Conservation (phyloP, 208 protist species). For the Strigomonas galati region DNA sequence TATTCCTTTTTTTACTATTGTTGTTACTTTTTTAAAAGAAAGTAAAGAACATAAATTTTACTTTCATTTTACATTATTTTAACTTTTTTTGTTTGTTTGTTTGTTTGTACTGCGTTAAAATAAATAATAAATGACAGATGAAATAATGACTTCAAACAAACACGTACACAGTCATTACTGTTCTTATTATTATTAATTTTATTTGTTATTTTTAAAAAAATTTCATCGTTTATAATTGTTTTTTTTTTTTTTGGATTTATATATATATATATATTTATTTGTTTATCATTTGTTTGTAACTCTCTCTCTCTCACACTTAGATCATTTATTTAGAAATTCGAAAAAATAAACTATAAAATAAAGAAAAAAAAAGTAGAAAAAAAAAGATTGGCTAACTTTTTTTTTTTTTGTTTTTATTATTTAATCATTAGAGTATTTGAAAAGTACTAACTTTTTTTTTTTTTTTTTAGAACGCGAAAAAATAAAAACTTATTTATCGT, state of each 20-base stretch:
- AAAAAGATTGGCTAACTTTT: background rate
- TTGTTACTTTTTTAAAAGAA: slow-evolving; percentile 2
- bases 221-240: slow-evolving; percentile 1
- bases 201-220: slow-evolving; percentile 9
- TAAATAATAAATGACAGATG: slow-evolving; percentile 2
- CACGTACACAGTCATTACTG: background rate
- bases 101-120: slow-evolving; percentile 2
- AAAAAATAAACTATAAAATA: slow-evolving; percentile 4
- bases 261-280: background rate
- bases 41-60: too few species aligned
- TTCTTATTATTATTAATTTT: background rate
- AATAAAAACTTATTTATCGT: background rate
- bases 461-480: background rate
- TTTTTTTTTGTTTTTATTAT: slow-evolving; percentile 11
- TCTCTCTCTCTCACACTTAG: background rate
- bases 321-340: background rate
- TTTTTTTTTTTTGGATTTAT: background rate
- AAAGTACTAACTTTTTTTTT: background rate
- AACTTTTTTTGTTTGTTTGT: background rate
- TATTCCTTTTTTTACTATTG: slow-evolving; percentile 13
- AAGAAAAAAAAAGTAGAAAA: background rate
- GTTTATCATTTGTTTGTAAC: background rate
- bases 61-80: background rate
- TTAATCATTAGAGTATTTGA: background rate
- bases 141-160: slow-evolving; percentile 6